Evolutionary conservation across 2,329 filamentous ascomycete species (phyloP).

Genomic region (Aspergillus sp.): DNA sequence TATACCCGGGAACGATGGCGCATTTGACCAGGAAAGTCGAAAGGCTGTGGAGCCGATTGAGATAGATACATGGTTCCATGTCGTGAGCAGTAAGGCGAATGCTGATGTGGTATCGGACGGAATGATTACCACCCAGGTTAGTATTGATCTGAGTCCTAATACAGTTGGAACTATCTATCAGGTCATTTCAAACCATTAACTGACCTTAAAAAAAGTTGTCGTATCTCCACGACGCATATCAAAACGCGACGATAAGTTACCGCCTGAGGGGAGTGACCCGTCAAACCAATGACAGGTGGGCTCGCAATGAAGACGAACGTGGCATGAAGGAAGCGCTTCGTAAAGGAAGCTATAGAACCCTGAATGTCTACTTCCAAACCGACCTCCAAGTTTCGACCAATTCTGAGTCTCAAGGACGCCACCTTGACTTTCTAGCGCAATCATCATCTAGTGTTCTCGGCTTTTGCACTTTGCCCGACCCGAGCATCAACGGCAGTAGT

Average conservation of each 20-base stretch:
- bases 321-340: conserved; percentile 56
- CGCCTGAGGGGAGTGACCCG: conserved; percentile 50
- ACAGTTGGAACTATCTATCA: not conserved
- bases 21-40: conserved; percentile 18
- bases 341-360: conserved; percentile 52
- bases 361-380: conserved; percentile 63
- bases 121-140: conserved; percentile 38
- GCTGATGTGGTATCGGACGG: conserved; percentile 28
- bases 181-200: not conserved
- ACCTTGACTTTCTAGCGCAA: conserved; percentile 13
- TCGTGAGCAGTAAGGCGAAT: conserved; percentile 36
- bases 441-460: conserved; percentile 47
- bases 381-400: conserved; percentile 42
- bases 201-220: conserved; percentile 22
- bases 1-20: conserved; percentile 12
- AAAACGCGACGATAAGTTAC: conserved; percentile 49
- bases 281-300: conserved; percentile 57
- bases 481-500: conserved; percentile 40
- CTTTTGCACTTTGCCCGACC: conserved; percentile 52
- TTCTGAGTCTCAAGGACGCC: conserved; percentile 23
- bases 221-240: conserved; percentile 49
- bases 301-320: conserved; percentile 48
- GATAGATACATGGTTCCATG: conserved; percentile 45
- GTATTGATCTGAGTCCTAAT: not conserved
- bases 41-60: conserved; percentile 27